phyloP scores from a whole-genome alignment of 805 yeast species.

The Kazachstania taianensis region DNA sequence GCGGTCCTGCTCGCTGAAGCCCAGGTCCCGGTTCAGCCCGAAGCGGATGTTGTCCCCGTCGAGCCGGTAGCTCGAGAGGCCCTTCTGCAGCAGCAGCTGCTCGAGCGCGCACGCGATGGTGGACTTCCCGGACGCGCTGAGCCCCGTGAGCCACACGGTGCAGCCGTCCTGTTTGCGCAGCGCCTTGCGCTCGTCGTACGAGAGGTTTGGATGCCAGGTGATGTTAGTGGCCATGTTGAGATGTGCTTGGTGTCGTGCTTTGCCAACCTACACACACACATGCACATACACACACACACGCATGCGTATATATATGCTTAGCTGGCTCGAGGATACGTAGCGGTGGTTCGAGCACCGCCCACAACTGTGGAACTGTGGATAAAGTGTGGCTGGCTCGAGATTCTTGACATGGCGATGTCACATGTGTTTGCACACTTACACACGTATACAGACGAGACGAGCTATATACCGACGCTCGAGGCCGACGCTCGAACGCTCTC shows the following conservation, averaged over 20 bases:
- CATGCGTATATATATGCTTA: too few species aligned
- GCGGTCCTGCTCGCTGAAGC: slow-evolving; percentile 84
- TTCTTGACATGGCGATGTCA: too few species aligned
- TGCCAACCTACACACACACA: too few species aligned
- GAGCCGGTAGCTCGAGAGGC: slow-evolving; percentile 69
- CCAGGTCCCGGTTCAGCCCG: slow-evolving; percentile 90
- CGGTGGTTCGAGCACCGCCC: too few species aligned
- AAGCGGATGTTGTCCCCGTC: slow-evolving; percentile 94
- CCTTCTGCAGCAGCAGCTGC: slow-evolving; percentile 61
- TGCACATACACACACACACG: too few species aligned
- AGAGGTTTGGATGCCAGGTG: slow-evolving; percentile 90
- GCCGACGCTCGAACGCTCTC: neutral
- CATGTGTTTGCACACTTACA: too few species aligned
- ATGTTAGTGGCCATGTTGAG: slow-evolving; percentile 80
- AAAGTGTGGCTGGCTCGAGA: too few species aligned
- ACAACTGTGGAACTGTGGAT: too few species aligned
- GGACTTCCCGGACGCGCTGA: slow-evolving; percentile 90
- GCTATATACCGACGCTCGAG: neutral
- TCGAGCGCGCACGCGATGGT: slow-evolving; percentile 94
- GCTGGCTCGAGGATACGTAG: too few species aligned
- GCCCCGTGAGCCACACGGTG: slow-evolving; percentile 91
- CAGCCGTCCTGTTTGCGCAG: slow-evolving; percentile 75
- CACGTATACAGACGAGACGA: too few species aligned
- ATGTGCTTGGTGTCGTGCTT: neutral
- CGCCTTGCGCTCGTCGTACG: slow-evolving; percentile 67